Conservation (phyloP, 306 rosid species). For the Fragaria ananassa region DNA sequence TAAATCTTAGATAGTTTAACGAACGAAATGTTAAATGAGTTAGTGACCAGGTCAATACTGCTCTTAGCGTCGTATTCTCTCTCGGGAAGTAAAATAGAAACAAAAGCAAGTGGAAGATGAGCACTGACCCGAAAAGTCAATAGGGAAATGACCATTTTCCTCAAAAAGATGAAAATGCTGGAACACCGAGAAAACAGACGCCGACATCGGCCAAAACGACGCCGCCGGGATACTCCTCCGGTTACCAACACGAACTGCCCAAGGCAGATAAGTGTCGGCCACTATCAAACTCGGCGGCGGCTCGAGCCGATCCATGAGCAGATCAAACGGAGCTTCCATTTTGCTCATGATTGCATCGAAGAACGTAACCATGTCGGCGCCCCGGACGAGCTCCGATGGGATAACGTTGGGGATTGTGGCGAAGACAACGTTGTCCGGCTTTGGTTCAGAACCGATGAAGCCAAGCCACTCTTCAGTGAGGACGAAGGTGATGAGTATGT, state of each 20-base stretch:
- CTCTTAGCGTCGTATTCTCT: no score
- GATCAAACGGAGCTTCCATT: conserved; percentile 45
- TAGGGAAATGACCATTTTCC: conserved; percentile 26
- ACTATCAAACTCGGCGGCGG: conserved; percentile 22
- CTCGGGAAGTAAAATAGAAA: not conserved
- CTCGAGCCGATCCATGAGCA: conserved; percentile 29
- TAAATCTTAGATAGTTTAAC: no score
- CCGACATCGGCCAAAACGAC: conserved; percentile 40
- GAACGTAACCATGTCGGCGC: conserved; percentile 15
- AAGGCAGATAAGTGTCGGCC: conserved; percentile 33
- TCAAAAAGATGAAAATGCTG: conserved; percentile 28
- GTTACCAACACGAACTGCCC: conserved; percentile 30
- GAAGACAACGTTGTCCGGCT: conserved; percentile 25
- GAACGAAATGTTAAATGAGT: no score
- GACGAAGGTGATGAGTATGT: conserved; percentile 42
- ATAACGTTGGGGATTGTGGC: conserved; percentile 37
- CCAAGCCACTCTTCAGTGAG: conserved; percentile 43
- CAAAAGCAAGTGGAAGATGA: not conserved
- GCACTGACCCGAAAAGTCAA: conserved; percentile 26
- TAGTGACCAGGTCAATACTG: no score
- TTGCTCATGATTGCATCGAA: conserved; percentile 38
- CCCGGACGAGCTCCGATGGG: conserved; percentile 40
- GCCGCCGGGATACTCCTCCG: conserved; percentile 44
- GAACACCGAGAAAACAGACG: conserved; percentile 32
- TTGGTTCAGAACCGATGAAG: conserved; percentile 25